Base-by-base conservation (phyloP, 1,284 basidiomycete genomes). In the Porodaedalea pini region DNA sequence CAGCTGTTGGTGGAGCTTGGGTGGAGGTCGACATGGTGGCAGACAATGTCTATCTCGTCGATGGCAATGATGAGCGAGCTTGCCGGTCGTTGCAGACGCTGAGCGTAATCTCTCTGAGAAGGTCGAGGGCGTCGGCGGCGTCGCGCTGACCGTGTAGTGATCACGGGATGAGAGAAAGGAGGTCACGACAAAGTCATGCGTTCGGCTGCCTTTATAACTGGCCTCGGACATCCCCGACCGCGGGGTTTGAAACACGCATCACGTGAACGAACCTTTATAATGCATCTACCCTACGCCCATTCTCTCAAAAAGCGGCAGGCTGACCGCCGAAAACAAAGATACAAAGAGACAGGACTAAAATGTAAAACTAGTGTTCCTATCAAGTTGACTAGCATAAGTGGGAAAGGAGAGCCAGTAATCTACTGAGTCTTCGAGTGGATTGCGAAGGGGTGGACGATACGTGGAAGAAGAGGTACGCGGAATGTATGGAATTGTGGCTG, bases 131-230 rank as follows among this genome's bases (percentile, higher is more conserved):
- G 40, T 43, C 40, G 52, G 39, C n/a, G n/a, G 41, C 41, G n/a
- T 3, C 13, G n/a, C 13, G 13, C 13, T 23, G 23, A n/a, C n/a
- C 48, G 49, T 19, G 51, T 34, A 29, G 43, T 25, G 57, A 58
- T 58, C 57, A 58, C 57, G 57, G 52, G 57, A 50, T 54, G 57
- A 49, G 44, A 36, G 45, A n/a, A 31, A 50, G 52, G 57, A 54
- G 57, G 57, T 58, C 57, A 58, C 57, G 57, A 45, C 43, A 50
- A 58, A 54, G 56, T 58, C 56, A 58, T 58, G 56, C 56, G 40
- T 43, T 36, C 19, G 17, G 32, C n/a, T 17, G 29, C 31, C 40
- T 44, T 43, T 57, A 57, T 57, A 57, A n/a, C 25, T 17, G 23
- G 5, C 19, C 45, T 23, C 47, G 47, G 55, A 15, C 29, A 17